phyloP scores from a whole-genome alignment of 2,329 filamentous ascomycete genomes.

The Scortechinia acanthostroma region DNA sequence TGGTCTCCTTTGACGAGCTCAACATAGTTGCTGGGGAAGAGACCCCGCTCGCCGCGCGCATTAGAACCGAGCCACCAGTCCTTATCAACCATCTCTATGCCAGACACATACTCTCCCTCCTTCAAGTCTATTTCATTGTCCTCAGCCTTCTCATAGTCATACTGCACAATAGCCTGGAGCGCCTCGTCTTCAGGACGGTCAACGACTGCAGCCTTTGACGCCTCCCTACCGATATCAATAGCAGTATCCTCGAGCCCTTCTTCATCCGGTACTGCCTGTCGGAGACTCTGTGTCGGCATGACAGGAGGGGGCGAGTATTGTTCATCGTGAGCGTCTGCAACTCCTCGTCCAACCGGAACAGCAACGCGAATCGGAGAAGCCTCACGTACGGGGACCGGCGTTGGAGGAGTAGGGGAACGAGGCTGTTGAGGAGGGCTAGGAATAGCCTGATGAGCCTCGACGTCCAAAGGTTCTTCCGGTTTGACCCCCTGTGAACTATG shows the following conservation, averaged over 20 bases:
- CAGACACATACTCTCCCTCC: constrained; percentile 80
- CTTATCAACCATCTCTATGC: constrained; percentile 95
- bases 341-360: constrained; percentile 70
- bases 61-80: constrained; percentile 99
- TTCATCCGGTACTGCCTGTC: constrained; percentile 26
- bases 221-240: constrained; percentile 6
- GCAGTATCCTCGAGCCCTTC: not conserved
- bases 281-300: not conserved
- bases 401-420: constrained; percentile 30
- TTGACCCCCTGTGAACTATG: too few relatives aligned
- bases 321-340: constrained; percentile 30
- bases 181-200: constrained; percentile 29
- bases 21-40: constrained; percentile 97
- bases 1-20: constrained; percentile 62
- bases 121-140: constrained; percentile 89
- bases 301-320: constrained; percentile 23
- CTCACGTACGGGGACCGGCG: constrained; percentile 35
- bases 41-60: constrained; percentile 70
- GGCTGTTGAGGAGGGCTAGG: constrained; percentile 15
- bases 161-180: constrained; percentile 60
- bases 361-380: constrained; percentile 78
- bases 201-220: constrained; percentile 6
- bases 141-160: constrained; percentile 95
- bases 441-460: constrained; percentile 23
- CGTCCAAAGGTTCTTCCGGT: too few relatives aligned